A percentile compares a stretch with the other conserved stretches of the same genome.
Conservation (phyloP, 345 rosid genomes). For the Reutealis trisperma region DNA sequence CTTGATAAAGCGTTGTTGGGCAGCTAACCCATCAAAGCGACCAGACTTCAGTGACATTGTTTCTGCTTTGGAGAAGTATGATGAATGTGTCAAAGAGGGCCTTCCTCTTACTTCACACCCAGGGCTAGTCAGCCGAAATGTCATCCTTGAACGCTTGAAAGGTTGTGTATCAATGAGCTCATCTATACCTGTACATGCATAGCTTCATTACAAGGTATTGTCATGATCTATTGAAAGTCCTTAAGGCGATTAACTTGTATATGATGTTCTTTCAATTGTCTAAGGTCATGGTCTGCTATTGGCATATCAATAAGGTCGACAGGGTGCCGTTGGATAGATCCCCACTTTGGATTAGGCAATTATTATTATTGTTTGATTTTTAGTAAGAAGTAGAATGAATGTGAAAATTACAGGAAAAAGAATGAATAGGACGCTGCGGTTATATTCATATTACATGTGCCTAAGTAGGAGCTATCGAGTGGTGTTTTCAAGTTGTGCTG, state of each 20-base stretch:
- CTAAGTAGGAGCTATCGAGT: not conserved
- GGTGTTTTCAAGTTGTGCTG: not conserved
- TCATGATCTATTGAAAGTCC: not conserved
- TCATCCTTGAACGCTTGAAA: constrained; percentile 67
- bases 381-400: not conserved
- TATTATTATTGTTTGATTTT: constrained; percentile 8
- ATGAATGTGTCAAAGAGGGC: constrained; percentile 86
- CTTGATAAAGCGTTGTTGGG: constrained; percentile 92
- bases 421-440: not conserved
- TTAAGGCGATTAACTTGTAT: constrained; percentile 23
- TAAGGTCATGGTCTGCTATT: constrained; percentile 13
- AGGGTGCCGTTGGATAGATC: constrained; percentile 21
- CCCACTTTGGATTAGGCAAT: constrained; percentile 3
- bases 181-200: constrained; percentile 81
- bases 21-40: constrained; percentile 79
- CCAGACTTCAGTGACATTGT: constrained; percentile 89
- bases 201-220: constrained; percentile 36
- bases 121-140: constrained; percentile 60
- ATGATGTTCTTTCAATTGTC: constrained; percentile 20
- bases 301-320: constrained; percentile 1
- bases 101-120: constrained; percentile 80
- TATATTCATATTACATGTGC: not conserved
- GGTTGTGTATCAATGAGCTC: constrained; percentile 73
- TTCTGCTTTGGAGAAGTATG: constrained; percentile 72
- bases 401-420: not conserved